These are phyloP conservation scores for Fusarium vanettenii DNA, from an alignment of 2,329 filamentous ascomycete species.

Conservation along the genomic window DNA sequence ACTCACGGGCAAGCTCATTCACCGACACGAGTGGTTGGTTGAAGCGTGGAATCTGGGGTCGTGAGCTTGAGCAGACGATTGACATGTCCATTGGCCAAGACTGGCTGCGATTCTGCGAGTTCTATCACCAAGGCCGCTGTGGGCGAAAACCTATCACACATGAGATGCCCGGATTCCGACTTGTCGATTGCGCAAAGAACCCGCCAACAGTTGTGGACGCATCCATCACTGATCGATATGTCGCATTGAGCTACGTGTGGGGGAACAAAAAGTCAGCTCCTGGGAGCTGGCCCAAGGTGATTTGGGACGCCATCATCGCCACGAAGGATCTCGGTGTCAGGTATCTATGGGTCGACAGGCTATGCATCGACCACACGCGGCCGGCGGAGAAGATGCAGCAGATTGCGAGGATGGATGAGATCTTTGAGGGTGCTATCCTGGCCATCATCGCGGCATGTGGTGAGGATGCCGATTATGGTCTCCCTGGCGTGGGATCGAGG, in stretches of 20 bases:
- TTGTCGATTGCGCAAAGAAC: slow-evolving; percentile 49
- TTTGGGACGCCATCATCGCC: slow-evolving; percentile 48
- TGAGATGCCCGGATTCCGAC: slow-evolving; percentile 47
- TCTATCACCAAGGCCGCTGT: slow-evolving; percentile 48
- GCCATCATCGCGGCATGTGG: slow-evolving; percentile 55
- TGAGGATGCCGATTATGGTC: slow-evolving; percentile 46
- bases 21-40: slow-evolving; percentile 40
- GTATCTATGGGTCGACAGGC: slow-evolving; percentile 54
- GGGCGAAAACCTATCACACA: slow-evolving; percentile 39
- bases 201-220: slow-evolving; percentile 46
- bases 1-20: slow-evolving; percentile 35
- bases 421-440: slow-evolving; percentile 50
- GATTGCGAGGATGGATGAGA: slow-evolving; percentile 51
- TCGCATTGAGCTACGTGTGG: slow-evolving; percentile 52
- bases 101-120: slow-evolving; percentile 51
- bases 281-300: slow-evolving; percentile 45
- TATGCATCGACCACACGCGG: slow-evolving; percentile 47
- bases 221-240: slow-evolving; percentile 46
- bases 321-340: slow-evolving; percentile 46
- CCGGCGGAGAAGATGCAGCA: slow-evolving; percentile 45
- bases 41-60: slow-evolving; percentile 50
- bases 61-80: slow-evolving; percentile 44
- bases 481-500: slow-evolving; percentile 49
- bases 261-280: slow-evolving; percentile 41
- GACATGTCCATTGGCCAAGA: slow-evolving; percentile 47